phyloP scores from a whole-genome alignment of 116 monocot species.

The Zostera marina region DNA sequence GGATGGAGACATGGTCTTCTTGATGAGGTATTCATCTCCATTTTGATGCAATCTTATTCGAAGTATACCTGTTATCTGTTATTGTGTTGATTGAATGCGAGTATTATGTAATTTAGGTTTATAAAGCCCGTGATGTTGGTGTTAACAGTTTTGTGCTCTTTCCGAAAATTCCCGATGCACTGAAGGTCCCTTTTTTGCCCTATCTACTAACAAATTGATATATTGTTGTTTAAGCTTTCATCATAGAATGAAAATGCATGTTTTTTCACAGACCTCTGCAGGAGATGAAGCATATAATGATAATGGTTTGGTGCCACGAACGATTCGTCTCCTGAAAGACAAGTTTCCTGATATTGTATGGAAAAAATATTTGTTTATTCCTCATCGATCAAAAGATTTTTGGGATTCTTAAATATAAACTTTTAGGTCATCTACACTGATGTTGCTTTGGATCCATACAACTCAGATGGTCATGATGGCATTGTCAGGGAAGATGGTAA shows the following conservation, averaged over 20 bases:
- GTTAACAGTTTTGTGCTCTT: slow-evolving; percentile 90
- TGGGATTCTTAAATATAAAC: neutral
- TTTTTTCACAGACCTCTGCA: slow-evolving; percentile 43
- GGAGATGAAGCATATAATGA: slow-evolving; percentile 98
- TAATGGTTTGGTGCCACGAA: slow-evolving; percentile 84
- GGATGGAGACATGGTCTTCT: slow-evolving; percentile 96
- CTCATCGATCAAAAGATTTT: neutral
- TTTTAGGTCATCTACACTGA: slow-evolving; percentile 90
- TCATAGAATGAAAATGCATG: neutral
- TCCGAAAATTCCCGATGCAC: slow-evolving; percentile 94
- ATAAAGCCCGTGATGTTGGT: slow-evolving; percentile 89
- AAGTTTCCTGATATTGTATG: slow-evolving; percentile 89
- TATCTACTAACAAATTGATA: neutral
- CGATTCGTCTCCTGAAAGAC: slow-evolving; percentile 86
- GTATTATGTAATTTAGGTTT: slow-evolving; percentile 41
- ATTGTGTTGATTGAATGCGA: neutral
- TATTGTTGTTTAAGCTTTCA: neutral
- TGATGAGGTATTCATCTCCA: slow-evolving; percentile 44
- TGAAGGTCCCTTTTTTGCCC: slow-evolving; percentile 44
- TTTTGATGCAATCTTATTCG: neutral
- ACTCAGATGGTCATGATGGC: slow-evolving; percentile 98
- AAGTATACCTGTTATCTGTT: neutral
- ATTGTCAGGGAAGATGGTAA: slow-evolving; percentile 99
- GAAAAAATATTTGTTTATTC: slow-evolving; percentile 1
- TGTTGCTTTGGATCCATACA: slow-evolving; percentile 97